Percentiles rank a stretch among this genome's conserved stretches.
Conservation (phyloP, 371 early-diverging fungal species). For the Aphelidium insulamus region DNA sequence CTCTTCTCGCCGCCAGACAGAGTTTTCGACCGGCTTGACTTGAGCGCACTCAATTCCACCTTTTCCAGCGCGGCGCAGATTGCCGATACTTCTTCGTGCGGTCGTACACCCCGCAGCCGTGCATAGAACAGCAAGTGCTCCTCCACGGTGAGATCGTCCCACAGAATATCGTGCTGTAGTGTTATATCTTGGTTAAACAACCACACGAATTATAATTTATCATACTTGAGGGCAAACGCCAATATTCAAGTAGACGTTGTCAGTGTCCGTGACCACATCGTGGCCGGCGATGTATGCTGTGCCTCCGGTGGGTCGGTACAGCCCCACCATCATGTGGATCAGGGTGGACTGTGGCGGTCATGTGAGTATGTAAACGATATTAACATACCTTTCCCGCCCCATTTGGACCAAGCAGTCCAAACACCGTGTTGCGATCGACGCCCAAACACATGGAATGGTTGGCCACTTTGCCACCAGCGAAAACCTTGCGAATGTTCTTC, state of each 20-base stretch:
- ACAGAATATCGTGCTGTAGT: conserved; percentile 48
- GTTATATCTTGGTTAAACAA: too few relatives aligned
- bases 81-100: conserved; percentile 17
- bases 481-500: conserved; percentile 32
- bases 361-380: neutral
- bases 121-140: conserved; percentile 53
- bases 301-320: conserved; percentile 33
- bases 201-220: too few relatives aligned
- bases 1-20: conserved; percentile 28
- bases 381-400: conserved; percentile 21
- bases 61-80: conserved; percentile 18
- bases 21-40: too few relatives aligned
- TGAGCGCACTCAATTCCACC: too few relatives aligned
- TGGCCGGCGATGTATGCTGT: conserved; percentile 31
- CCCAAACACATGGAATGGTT: conserved; percentile 39
- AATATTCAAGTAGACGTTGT: conserved; percentile 30
- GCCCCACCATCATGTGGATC: conserved; percentile 39
- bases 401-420: conserved; percentile 38
- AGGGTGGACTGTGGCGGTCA: conserved; percentile 29
- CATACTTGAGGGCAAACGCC: conserved; percentile 61
- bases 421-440: conserved; percentile 24
- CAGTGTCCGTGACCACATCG: conserved; percentile 23
- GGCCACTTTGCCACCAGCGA: conserved; percentile 31
- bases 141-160: conserved; percentile 44
- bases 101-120: conserved; percentile 33